Evolutionary conservation across 139 green algal genomes (phyloP), one percentile per base, ranked within the genome.

Genomic region (Asterochloris sp.): DNA sequence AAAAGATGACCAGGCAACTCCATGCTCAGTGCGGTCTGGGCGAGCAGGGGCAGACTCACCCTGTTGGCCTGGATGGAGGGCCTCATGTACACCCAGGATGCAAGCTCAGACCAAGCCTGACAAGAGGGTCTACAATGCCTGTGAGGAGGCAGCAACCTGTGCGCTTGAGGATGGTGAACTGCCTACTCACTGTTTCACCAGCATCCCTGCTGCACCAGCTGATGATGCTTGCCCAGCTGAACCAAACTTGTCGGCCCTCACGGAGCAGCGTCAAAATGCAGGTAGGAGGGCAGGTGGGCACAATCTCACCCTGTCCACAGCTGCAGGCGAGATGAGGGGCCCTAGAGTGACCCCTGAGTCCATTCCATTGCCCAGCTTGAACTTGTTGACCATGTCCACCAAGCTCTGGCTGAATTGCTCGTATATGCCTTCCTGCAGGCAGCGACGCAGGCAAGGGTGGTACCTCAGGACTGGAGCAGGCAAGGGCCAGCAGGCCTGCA

Each of bases 311-410:
- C 86, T 54, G 2, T 94, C 90, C 19, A 95, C 71, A 0, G 90
- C 93, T 10, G 80, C 78, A 10, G 83, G n/a, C 10, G 84, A 91
- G 89, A 99, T 98, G 54, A 98, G 90, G 11, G 96, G 96, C 1
- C 96, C 96, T 60, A 95, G 87, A 1, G 83, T 92, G 23, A 88
- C 90, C 28, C 88, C 90, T 21, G 87, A 47, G 38, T 94, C 89
- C 24, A 93, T 61, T 4, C 96, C 96, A 69, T 92, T 86, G 12
- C 96, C 96, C 75, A 97, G 27, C 62, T 87, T 87, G 26, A 98
- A 85, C 77, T 86, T 88, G 12, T 64, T 24, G 79, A 97, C 93
- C 17, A 79, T 79, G 23, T 85, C 67, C 1, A 78, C 78, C 29
- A 95, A 81, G 15, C 85, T 74, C 28, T 66, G 73, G 24, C 77